phyloP scores from a whole-genome alignment of 495 filamentous ascomycete genomes.

The Penicillium desertorum region DNA sequence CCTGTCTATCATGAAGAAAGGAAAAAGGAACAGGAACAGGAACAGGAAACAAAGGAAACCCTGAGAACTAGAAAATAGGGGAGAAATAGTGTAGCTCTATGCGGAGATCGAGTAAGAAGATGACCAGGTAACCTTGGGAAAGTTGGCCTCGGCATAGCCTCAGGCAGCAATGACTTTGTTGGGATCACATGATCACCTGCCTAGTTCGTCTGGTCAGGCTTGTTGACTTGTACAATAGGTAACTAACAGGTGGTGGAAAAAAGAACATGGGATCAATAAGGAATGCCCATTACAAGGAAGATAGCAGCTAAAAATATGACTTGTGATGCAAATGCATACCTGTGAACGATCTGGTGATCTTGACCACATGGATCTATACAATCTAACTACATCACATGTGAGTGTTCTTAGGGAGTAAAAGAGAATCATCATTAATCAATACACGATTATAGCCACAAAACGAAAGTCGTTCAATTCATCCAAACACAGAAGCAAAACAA shows the following conservation, averaged over 20 bases:
- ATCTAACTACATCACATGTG: constrained; percentile 10
- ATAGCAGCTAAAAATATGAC: neutral
- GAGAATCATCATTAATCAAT: constrained; percentile 14
- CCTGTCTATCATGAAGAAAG: constrained; percentile 18
- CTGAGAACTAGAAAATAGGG: neutral
- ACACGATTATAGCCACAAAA: constrained; percentile 17
- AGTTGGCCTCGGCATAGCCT: constrained; percentile 23
- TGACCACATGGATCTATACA: constrained; percentile 3
- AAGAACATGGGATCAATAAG: neutral
- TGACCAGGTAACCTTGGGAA: constrained; percentile 2
- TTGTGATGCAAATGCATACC: neutral
- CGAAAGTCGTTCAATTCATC: constrained; percentile 27
- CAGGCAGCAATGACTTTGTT: constrained; percentile 24
- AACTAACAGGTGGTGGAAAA: neutral
- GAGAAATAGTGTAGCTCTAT: constrained; percentile 13
- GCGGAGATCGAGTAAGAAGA: constrained; percentile 11
- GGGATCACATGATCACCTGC: constrained; percentile 13
- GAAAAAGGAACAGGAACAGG: neutral
- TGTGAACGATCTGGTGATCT: constrained; percentile 1
- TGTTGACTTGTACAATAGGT: neutral
- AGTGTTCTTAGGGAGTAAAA: neutral
- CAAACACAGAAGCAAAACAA: constrained; percentile 22
- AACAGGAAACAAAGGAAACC: constrained; percentile 3
- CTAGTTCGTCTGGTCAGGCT: neutral
- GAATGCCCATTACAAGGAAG: neutral